Percentiles rank a stretch among this genome's conserved stretches.
phyloP scores from a whole-genome alignment of 352 stramenopile genomes.

The Phytophthora brassicae region DNA sequence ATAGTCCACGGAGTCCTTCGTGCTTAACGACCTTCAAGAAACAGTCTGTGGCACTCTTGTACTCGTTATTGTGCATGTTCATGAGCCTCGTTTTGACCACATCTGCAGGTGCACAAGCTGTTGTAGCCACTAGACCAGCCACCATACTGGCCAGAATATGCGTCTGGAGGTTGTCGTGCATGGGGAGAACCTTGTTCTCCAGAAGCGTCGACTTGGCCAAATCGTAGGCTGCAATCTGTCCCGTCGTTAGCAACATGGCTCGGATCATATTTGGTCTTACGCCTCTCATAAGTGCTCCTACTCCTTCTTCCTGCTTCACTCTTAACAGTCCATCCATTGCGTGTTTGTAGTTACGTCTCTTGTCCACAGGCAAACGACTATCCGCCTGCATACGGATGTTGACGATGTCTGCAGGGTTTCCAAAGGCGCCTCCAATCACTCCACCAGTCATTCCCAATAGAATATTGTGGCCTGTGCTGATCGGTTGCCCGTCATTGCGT shows the following conservation, averaged over 20 bases:
- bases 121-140: slow-evolving; percentile 76
- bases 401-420: slow-evolving; percentile 81
- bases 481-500: slow-evolving; percentile 60
- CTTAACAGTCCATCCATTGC: slow-evolving; percentile 70
- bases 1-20: slow-evolving; percentile 75
- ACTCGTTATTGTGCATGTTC: slow-evolving; percentile 84
- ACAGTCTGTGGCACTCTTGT: slow-evolving; percentile 79
- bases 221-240: slow-evolving; percentile 85
- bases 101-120: slow-evolving; percentile 73
- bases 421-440: slow-evolving; percentile 63
- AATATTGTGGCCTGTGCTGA: slow-evolving; percentile 74
- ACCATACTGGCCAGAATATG: slow-evolving; percentile 79
- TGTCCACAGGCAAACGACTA: slow-evolving; percentile 53
- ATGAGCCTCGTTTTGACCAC: slow-evolving; percentile 85
- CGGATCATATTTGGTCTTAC: slow-evolving; percentile 85
- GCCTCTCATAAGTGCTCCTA: slow-evolving; percentile 60
- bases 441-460: slow-evolving; percentile 68
- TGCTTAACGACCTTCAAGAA: slow-evolving; percentile 79
- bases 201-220: slow-evolving; percentile 66
- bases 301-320: slow-evolving; percentile 67
- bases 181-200: slow-evolving; percentile 38
- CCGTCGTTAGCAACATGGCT: slow-evolving; percentile 80
- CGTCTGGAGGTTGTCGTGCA: slow-evolving; percentile 71
- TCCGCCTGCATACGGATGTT: slow-evolving; percentile 88
- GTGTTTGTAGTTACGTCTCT: slow-evolving; percentile 84